Percentiles rank a stretch among this genome's conserved stretches.
Evolutionary conservation across 345 rosid species (phyloP).

Genomic region (Arabidopsis suecica): DNA sequence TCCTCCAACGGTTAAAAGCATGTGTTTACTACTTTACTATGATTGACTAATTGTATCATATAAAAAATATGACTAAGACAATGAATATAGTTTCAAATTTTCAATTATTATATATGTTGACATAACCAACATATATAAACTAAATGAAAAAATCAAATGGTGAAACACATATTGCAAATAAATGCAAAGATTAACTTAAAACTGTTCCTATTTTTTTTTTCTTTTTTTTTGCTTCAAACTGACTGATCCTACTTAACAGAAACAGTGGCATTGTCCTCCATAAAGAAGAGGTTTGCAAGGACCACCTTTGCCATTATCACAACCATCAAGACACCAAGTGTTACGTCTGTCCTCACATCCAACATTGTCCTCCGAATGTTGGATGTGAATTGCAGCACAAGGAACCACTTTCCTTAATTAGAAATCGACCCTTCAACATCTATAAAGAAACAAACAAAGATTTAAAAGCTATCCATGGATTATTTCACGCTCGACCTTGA

Average conservation of each 20-base stretch:
- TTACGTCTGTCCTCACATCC: background rate
- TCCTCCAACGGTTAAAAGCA: too few species aligned
- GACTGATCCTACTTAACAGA: background rate
- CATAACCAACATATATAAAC: slow-evolving; percentile 15
- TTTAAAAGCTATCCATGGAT: background rate
- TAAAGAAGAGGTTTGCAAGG: slow-evolving; percentile 22
- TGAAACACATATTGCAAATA: background rate
- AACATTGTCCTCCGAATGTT: slow-evolving; percentile 3
- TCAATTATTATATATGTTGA: background rate
- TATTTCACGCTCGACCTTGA: background rate
- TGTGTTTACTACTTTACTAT: too few species aligned
- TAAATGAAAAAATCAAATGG: background rate
- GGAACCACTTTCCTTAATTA: background rate
- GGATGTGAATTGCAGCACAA: slow-evolving; percentile 32
- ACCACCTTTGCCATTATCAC: slow-evolving; percentile 31
- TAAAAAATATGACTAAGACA: background rate
- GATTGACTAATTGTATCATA: too few species aligned
- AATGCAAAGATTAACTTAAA: background rate
- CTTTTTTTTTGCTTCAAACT: too few species aligned
- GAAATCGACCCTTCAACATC: slow-evolving; percentile 12
- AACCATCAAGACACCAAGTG: slow-evolving; percentile 16
- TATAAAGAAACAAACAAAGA: background rate
- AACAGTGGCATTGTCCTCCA: slow-evolving; percentile 26
- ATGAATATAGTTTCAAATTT: background rate
- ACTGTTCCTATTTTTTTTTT: background rate